Evolutionary conservation across 148 eudicot species (phyloP).

Genomic region (Amaranthus hypochondriacus): DNA sequence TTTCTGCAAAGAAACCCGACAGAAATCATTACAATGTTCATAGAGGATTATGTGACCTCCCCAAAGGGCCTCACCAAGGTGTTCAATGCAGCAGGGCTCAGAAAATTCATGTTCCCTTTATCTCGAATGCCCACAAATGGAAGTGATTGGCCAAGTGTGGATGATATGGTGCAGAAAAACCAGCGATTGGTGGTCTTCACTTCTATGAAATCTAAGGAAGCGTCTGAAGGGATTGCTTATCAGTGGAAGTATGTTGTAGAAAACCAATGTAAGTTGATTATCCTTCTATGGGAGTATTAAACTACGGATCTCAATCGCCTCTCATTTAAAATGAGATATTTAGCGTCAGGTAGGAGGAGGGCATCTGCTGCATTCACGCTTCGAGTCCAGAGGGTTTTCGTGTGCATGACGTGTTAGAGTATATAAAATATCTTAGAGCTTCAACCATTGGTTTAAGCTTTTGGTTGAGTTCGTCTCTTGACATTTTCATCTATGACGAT

Average conservation of each 20-base stretch:
- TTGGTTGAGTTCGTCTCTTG: too few species aligned
- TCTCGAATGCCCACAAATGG: constrained; percentile 82
- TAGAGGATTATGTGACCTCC: constrained; percentile 86
- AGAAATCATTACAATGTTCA: constrained; percentile 76
- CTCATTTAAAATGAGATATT: too few species aligned
- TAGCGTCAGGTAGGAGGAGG: too few species aligned
- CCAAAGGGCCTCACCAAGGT: constrained; percentile 64
- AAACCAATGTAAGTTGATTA: constrained; percentile 63
- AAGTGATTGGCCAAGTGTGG: constrained; percentile 78
- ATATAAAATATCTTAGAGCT: too few species aligned
- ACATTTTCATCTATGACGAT: too few species aligned
- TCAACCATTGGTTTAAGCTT: too few species aligned
- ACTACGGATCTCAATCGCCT: too few species aligned
- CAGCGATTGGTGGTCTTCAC: constrained; percentile 81
- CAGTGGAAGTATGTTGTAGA: constrained; percentile 80
- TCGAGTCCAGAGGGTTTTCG: too few species aligned
- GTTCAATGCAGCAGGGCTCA: constrained; percentile 68
- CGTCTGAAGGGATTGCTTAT: constrained; percentile 80
- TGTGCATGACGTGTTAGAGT: too few species aligned
- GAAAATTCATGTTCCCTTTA: constrained; percentile 61
- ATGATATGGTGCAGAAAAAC: constrained; percentile 68
- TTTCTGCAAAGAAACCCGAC: constrained; percentile 64
- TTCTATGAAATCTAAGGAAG: constrained; percentile 66
- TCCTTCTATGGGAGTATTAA: not conserved
- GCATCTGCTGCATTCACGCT: too few species aligned